Conservation (phyloP, 805 yeast species). For the Candida schatavii region DNA sequence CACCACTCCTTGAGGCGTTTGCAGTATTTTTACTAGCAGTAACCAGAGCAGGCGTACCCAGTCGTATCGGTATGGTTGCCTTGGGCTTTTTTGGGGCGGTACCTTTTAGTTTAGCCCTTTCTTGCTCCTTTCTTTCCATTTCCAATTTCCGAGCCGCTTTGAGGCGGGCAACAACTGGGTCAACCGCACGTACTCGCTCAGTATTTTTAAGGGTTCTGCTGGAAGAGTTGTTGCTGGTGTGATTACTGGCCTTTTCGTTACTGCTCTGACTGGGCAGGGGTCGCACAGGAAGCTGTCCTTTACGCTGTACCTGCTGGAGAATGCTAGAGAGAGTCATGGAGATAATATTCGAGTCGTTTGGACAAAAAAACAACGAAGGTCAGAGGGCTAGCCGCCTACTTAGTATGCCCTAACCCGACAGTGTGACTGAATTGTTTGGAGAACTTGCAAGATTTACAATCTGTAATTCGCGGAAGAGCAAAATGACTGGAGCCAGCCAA, state of each 20-base stretch:
- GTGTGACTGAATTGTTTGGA: too few species aligned
- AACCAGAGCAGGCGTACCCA: too few species aligned
- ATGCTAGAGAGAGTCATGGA: slow-evolving; percentile 30
- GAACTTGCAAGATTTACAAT: too few species aligned
- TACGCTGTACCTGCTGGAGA: slow-evolving; percentile 28
- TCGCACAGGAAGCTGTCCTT: slow-evolving; percentile 20
- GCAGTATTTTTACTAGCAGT: too few species aligned
- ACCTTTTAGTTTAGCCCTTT: slow-evolving; percentile 32
- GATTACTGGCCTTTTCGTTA: slow-evolving; percentile 11
- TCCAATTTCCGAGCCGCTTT: slow-evolving; percentile 66
- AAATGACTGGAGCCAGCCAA: too few species aligned
- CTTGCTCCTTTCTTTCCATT: slow-evolving; percentile 39
- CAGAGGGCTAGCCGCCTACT: too few species aligned
- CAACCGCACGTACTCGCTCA: slow-evolving; percentile 32
- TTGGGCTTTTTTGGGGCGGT: slow-evolving; percentile 22
- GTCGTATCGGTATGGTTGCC: slow-evolving; percentile 7
- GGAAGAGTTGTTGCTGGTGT: too few species aligned
- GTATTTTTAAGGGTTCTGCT: neutral
- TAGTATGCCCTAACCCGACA: too few species aligned
- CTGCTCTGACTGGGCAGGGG: neutral
- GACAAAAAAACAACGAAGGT: too few species aligned
- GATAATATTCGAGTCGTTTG: too few species aligned
- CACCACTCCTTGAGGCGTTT: too few species aligned
- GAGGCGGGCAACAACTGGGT: slow-evolving; percentile 68
- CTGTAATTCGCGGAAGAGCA: too few species aligned